Evolutionary conservation across 768 basidiomycete genomes (phyloP).

Genomic region (Hortiboletus flavorubellus): DNA sequence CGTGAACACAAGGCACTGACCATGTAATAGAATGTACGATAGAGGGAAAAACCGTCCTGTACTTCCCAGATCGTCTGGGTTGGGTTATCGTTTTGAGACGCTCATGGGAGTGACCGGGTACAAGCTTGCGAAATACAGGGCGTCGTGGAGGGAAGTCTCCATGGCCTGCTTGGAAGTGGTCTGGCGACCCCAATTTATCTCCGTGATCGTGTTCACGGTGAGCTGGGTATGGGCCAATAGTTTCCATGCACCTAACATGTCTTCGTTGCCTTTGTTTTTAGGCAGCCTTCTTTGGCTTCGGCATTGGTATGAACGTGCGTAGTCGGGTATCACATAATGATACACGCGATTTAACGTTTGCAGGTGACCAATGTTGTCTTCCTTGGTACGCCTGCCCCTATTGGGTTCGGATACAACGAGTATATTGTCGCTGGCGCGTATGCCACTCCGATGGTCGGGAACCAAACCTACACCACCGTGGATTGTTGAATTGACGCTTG

Average conservation of each 20-base stretch:
- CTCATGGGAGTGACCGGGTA: conserved; percentile 47
- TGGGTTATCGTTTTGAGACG: conserved; percentile 43
- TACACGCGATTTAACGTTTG: neutral
- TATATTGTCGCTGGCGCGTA: conserved; percentile 41
- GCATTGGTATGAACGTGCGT: conserved; percentile 43
- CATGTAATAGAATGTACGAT: conserved; percentile 43
- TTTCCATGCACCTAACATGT: neutral
- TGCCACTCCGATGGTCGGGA: conserved; percentile 42
- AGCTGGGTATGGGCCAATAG: neutral
- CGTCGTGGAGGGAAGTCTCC: conserved; percentile 36
- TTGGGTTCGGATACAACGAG: conserved; percentile 45
- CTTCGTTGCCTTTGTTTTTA: conserved; percentile 8
- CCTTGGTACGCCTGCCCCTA: conserved; percentile 42
- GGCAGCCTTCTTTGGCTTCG: conserved; percentile 47
- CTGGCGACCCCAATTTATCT: conserved; percentile 49
- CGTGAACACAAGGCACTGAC: neutral
- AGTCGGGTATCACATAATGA: neutral
- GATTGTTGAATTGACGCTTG: neutral
- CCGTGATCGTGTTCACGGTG: conserved; percentile 40
- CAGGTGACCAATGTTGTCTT: conserved; percentile 57
- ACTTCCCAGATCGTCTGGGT: conserved; percentile 23
- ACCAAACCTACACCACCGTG: neutral
- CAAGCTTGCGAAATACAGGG: conserved; percentile 44
- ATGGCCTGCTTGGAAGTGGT: conserved; percentile 37
- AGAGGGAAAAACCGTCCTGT: conserved; percentile 37